A percentile compares a stretch with the other conserved stretches of the same genome.
Evolutionary conservation across 257 asterid genomes (phyloP).

Genomic region (Solanum bulbocastanum): DNA sequence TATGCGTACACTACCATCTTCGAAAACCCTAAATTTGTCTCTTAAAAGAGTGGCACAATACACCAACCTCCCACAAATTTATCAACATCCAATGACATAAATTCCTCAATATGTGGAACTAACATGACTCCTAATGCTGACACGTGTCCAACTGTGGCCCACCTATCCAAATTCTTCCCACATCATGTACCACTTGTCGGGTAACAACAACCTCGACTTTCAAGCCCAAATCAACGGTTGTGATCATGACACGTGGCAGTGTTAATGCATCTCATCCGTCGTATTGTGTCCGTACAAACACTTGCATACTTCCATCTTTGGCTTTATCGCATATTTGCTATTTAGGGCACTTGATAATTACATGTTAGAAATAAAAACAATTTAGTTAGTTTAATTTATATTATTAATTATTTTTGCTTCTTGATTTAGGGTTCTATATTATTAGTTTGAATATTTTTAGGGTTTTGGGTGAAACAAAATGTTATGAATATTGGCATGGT

Average conservation of each 20-base stretch:
- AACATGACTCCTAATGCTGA: background rate
- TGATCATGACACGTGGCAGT: background rate
- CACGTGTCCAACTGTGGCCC: background rate
- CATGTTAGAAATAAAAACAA: background rate
- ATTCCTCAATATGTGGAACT: background rate
- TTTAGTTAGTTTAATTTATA: background rate
- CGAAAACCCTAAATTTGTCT: background rate
- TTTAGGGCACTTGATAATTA: constrained; percentile 3
- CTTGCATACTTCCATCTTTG: constrained; percentile 16
- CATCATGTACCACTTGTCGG: constrained; percentile 15
- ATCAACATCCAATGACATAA: background rate
- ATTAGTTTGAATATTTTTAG: background rate
- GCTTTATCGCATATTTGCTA: constrained; percentile 18
- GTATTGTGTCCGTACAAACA: constrained; percentile 6
- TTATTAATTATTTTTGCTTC: too few relatives aligned
- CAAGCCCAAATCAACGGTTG: background rate
- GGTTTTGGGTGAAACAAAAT: background rate
- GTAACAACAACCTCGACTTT: background rate
- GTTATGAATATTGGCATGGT: background rate
- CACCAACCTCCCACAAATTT: background rate
- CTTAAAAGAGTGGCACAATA: background rate
- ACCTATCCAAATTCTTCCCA: background rate
- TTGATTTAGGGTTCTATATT: background rate
- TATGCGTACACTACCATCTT: too few relatives aligned
- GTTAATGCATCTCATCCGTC: background rate